phyloP scores from a whole-genome alignment of 768 basidiomycete species.

The Tricholomella constricta region DNA sequence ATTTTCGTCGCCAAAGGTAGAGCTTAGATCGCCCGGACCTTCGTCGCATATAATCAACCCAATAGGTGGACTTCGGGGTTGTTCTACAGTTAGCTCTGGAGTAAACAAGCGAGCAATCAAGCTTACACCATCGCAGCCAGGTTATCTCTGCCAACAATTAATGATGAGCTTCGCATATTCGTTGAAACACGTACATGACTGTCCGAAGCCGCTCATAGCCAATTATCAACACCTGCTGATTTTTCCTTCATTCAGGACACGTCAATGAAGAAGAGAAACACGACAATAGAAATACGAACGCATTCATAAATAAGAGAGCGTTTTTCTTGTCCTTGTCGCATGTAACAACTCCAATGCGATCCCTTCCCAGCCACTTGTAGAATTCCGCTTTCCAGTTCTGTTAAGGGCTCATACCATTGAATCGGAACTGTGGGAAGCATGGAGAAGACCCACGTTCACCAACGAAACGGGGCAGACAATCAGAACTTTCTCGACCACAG shows the following conservation, averaged over 20 bases:
- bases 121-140: slow-evolving; percentile 66
- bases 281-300: slow-evolving; percentile 42
- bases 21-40: slow-evolving; percentile 45
- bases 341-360: slow-evolving; percentile 47
- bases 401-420: background rate
- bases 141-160: slow-evolving; percentile 32
- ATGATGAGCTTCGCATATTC: background rate
- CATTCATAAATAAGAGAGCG: slow-evolving; percentile 73
- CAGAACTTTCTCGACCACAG: slow-evolving; percentile 76
- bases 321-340: slow-evolving; percentile 50
- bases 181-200: slow-evolving; percentile 57
- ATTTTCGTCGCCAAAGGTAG: background rate
- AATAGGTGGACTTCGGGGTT: slow-evolving; percentile 70
- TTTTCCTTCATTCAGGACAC: slow-evolving; percentile 46
- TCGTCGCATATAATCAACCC: slow-evolving; percentile 96
- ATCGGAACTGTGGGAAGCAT: background rate
- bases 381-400: slow-evolving; percentile 98
- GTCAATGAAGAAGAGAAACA: background rate
- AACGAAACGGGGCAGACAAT: slow-evolving; percentile 95
- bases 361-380: slow-evolving; percentile 82
- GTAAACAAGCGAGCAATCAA: background rate
- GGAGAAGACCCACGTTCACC: slow-evolving; percentile 57
- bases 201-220: slow-evolving; percentile 91
- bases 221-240: slow-evolving; percentile 87
- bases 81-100: slow-evolving; percentile 5